Base-by-base conservation (phyloP, 495 filamentous ascomycete genomes). In the Annulohypoxylon bovei region DNA sequence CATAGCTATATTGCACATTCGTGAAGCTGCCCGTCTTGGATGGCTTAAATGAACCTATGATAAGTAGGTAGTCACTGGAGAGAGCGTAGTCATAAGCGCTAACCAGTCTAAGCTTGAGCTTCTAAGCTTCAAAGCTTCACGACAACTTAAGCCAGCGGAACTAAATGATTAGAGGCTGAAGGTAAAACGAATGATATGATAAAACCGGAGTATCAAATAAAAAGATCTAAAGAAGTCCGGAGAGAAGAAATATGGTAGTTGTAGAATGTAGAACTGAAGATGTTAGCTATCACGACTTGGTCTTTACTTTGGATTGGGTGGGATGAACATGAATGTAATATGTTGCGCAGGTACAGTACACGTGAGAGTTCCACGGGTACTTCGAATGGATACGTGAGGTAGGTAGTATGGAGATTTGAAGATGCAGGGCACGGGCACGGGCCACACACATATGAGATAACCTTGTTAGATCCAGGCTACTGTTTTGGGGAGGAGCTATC, bases 331-430 rank as follows among this genome's bases (percentile, higher is more conserved):
- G 62, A 32, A 57, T 50, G 50, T 68, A 62, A 68, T 52, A 67
- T 72, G 63, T 67, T 67, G 63, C 69, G 69, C 64, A 72, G 59
- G 59, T 67, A 60, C 69, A 60, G 67, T 70, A 70, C 65, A 72
- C 70, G 70, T 72, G 70, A 72, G 65, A 64, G 64, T 47, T 55
- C 64, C 59, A 72, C 53, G 46, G 69, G 63, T 67, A 64, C 68
- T 52, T 61, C 14, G 46, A 67, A 62, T 25, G 44, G 44, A 25
- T 47, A 47, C 44, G 9, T 47, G 46, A 50, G 23, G 50, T 67
- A 50, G 23, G 50, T 67, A 22, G 52, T 62, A 56, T 56, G 57
- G 62, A 61, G 62, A 63, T 60, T 65, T 27, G 11, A 58, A 60
- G 35, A 55, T 64, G 32, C 35, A 30, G 20, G 33, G 32, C 33